Evolutionary conservation across 2,329 filamentous ascomycete genomes (phyloP), one percentile per base, ranked within the genome.

Genomic region (Aphanoascus verrucosus): DNA sequence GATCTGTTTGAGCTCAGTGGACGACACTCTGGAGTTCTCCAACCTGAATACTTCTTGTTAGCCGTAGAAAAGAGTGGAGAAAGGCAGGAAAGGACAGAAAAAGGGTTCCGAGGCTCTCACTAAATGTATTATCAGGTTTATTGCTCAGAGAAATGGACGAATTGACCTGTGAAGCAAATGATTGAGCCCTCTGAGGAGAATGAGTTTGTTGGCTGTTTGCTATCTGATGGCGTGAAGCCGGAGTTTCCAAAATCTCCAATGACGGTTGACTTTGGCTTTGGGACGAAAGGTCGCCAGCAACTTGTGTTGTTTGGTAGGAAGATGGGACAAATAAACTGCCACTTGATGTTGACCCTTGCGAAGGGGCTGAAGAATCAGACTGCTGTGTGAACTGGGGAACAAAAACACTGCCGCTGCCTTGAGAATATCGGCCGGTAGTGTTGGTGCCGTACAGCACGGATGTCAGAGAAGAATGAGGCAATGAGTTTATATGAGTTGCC

Each of bases 371-470:
- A 41, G 37, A 52, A 20, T 19, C 23, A 20, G 51, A 47, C 8
- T 42, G 45, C 9, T 43, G 40, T 15, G 48, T 49, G 38, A 15
- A 20, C n/a, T 8, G 20, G 9, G 54, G 48, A 35, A 46, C 37
- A 43, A 48, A 46, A 45, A 41, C 40, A 34, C 34, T 53, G 43
- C 52, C 46, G 20, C 56, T 56, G 8, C 47, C 19, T n/a, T 6
- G 19, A 15, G 46, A 19, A 31, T 41, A 37, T 20, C 52, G 50
- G 32, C 17, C 54, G 5, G 45, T 41, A 31, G 43, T 45, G 2
- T 50, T 52, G 9, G 56, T 47, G 11, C 34, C 64, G 57, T 17
- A 56, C 14, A 40, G 28, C 11, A 43, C 43, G 28, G 53, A 31
- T 43, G 41, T 12, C 14, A 34, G 20, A 28, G 54, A 52, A 17